Evolutionary conservation across 2,329 filamentous ascomycete genomes (phyloP), one percentile per base, ranked within the genome.

Genomic region (Colletotrichum australisinense): DNA sequence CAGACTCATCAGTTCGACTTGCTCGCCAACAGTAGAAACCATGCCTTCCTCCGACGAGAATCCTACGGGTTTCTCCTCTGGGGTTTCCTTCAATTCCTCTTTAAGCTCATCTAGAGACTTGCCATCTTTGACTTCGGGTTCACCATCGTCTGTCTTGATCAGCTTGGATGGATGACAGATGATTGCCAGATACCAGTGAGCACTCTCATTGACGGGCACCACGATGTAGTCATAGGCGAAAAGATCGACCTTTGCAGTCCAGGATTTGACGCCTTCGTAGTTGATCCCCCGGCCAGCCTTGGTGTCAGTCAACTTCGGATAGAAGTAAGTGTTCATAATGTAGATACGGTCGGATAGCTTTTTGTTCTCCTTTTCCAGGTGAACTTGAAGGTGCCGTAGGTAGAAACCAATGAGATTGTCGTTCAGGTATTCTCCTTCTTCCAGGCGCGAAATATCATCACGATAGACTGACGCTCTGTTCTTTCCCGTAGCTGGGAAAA

Each of bases 261-360:
- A 99, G 56, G 91, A 90, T 80, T 93, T 91, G 69, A 99, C 95
- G 5, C 91, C 93, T 30, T 93, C 90, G 79, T 98, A 98, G 78
- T 97, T 95, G 82, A 97, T 93, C 0, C 82, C 84, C 62, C 85
- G 85, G 46, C 90, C 86, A 22, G 55, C n/a, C 70, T 86, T 87
- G 8, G 82, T 83, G 38, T 90, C 92, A 22, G 89, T 94, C 57
- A 98, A 87, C 60, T 92, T 93, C 24, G 93, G 91, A 79, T 94
- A 98, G 83, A 98, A 98, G 82, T 95, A 98, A 0, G 94, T 97
- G 80, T 95, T 98, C 85, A 97, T 96, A 77, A 98, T 93, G 80
- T 97, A 94, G 4, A 97, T 91, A 64, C 91, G 90, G 72, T 90
- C 86, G 0, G 91, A 84, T 4, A 92, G 77, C 58, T 90, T 85